A percentile compares a stretch with the other conserved stretches of the same genome.
Conservation (phyloP, 768 basidiomycete species). For the Mycena olivaceomarginata region DNA sequence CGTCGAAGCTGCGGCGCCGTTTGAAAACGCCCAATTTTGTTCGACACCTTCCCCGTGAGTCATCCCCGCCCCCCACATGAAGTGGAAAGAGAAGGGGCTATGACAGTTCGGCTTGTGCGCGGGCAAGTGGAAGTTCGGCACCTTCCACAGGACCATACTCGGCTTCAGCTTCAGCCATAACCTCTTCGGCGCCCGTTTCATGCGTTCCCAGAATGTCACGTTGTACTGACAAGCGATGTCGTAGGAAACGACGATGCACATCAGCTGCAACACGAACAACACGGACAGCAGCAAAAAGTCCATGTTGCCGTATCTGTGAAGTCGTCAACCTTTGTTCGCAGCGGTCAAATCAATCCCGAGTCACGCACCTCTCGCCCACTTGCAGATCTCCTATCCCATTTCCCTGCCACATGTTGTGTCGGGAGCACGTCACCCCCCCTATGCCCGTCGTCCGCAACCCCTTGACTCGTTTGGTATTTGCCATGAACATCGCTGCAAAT, state of each 20-base stretch:
- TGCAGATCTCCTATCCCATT: slow-evolving; percentile 43
- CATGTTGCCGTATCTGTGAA: slow-evolving; percentile 43
- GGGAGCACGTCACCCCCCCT: not conserved
- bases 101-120: too few species aligned
- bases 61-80: too few species aligned
- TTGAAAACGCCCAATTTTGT: too few species aligned
- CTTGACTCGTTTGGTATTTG: not conserved
- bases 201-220: slow-evolving; percentile 1
- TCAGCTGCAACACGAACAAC: not conserved
- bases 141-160: not conserved
- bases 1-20: too few species aligned
- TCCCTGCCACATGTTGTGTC: slow-evolving; percentile 34
- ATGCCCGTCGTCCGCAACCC: slow-evolving; percentile 23
- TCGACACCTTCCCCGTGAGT: too few species aligned
- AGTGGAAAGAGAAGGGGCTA: too few species aligned
- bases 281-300: slow-evolving; percentile 41
- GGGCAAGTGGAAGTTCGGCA: too few species aligned
- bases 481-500: slow-evolving; percentile 14
- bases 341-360: too few species aligned
- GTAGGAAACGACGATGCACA: slow-evolving; percentile 27
- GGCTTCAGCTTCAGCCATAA: slow-evolving; percentile 9
- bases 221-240: slow-evolving; percentile 39
- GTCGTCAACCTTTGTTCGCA: too few species aligned
- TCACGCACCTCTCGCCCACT: slow-evolving; percentile 38
- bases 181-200: not conserved